These are phyloP conservation scores for Jatropha multifida DNA, from an alignment of 441 rosid genomes.

Conservation along the genomic window DNA sequence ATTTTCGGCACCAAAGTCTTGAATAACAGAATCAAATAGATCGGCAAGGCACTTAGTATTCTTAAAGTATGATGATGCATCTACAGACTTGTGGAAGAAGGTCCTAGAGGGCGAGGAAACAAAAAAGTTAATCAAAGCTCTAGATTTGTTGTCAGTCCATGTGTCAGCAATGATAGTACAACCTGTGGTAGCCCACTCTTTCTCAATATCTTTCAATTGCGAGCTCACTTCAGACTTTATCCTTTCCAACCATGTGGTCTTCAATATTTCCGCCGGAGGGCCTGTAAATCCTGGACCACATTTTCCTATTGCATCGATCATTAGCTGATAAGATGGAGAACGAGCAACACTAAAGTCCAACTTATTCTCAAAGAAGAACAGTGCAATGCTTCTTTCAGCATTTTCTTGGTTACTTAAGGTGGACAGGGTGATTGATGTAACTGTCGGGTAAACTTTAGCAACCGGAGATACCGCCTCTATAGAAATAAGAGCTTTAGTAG, in stretches of 20 bases:
- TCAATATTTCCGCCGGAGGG: constrained; percentile 55
- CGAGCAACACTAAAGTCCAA: constrained; percentile 64
- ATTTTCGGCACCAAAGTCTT: constrained; percentile 68
- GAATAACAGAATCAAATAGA: constrained; percentile 75
- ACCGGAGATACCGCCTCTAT: constrained; percentile 37
- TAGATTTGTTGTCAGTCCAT: constrained; percentile 84
- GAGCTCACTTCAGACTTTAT: constrained; percentile 59
- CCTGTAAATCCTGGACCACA: constrained; percentile 54
- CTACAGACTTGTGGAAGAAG: constrained; percentile 77
- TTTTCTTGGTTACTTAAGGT: constrained; percentile 50
- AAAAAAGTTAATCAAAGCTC: constrained; percentile 76
- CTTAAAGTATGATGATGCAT: constrained; percentile 75
- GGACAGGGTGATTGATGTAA: constrained; percentile 29
- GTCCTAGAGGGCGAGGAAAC: constrained; percentile 83
- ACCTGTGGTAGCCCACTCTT: constrained; percentile 82
- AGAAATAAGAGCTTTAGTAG: constrained; percentile 32
- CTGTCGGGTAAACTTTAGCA: constrained; percentile 45
- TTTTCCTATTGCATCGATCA: constrained; percentile 73
- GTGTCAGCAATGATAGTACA: constrained; percentile 75
- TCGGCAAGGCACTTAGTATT: constrained; percentile 70
- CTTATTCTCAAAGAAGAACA: constrained; percentile 83
- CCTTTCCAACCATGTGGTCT: constrained; percentile 58
- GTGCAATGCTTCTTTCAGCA: constrained; percentile 70
- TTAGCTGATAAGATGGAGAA: constrained; percentile 64
- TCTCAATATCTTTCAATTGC: constrained; percentile 60